Evolutionary conservation across 2,329 filamentous ascomycete genomes (phyloP).

Genomic region (Aureobasidium sp.): DNA sequence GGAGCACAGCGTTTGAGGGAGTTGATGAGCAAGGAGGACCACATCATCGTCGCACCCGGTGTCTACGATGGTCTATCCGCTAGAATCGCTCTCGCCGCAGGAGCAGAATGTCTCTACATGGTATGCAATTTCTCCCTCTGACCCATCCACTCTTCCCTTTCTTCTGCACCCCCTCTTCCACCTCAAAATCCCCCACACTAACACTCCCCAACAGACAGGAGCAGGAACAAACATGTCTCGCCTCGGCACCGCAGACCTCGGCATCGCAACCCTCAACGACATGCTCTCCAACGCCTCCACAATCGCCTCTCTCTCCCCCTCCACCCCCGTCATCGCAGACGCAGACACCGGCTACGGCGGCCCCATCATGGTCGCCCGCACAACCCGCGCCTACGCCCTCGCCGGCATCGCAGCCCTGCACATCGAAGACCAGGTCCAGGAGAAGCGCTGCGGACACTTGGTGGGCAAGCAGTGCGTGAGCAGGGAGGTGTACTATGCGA

Average conservation of each 20-base stretch:
- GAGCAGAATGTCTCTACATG: slow-evolving; percentile 60
- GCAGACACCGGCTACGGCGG: slow-evolving; percentile 51
- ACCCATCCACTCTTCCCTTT: too few species aligned
- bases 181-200: background rate
- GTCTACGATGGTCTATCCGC: slow-evolving; percentile 62
- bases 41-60: slow-evolving; percentile 51
- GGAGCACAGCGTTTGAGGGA: slow-evolving; percentile 15
- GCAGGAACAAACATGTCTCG: slow-evolving; percentile 53
- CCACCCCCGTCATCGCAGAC: slow-evolving; percentile 52
- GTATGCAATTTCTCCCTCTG: slow-evolving; percentile 32
- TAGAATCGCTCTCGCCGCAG: slow-evolving; percentile 52
- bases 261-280: slow-evolving; percentile 52
- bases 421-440: slow-evolving; percentile 55
- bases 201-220: slow-evolving; percentile 42
- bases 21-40: slow-evolving; percentile 16
- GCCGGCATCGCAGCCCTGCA: slow-evolving; percentile 51
- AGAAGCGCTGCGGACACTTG: slow-evolving; percentile 58
- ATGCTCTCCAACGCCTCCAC: slow-evolving; percentile 56
- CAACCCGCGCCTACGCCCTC: slow-evolving; percentile 44
- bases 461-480: slow-evolving; percentile 51
- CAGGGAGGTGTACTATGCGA: slow-evolving; percentile 41
- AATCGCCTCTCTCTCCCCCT: slow-evolving; percentile 51
- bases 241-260: slow-evolving; percentile 55
- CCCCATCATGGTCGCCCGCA: slow-evolving; percentile 45
- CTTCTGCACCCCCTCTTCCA: background rate